These are phyloP conservation scores for Xylariaceae sp. DNA, from an alignment of 2,329 filamentous ascomycete species.

Conservation along the genomic window DNA sequence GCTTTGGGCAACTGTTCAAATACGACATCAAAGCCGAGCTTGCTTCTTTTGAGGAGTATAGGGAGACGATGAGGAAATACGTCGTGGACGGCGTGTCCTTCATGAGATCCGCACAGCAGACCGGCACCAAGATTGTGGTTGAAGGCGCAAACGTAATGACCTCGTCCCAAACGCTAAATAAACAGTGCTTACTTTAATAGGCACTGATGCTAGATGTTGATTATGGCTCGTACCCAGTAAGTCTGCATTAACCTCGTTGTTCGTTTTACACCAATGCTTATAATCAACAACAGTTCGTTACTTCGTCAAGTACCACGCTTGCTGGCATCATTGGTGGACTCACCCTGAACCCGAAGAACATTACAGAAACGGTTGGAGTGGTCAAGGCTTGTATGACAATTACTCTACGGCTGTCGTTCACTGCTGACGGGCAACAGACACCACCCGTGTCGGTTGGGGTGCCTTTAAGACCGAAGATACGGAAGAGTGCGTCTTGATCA, in stretches of 20 bases:
- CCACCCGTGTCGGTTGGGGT: background rate
- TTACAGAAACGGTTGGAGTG: conserved; percentile 1
- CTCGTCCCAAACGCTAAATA: background rate
- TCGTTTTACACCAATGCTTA: background rate
- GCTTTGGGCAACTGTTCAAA: conserved; percentile 50
- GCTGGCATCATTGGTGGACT: conserved; percentile 2
- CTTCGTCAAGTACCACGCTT: background rate
- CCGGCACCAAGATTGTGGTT: background rate
- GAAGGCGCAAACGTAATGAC: conserved; percentile 1
- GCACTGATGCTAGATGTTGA: conserved; percentile 2
- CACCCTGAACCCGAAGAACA: conserved; percentile 1
- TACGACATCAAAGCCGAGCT: conserved; percentile 56
- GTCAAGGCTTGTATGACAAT: conserved; percentile 1
- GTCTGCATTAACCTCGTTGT: background rate
- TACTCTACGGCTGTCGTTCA: background rate
- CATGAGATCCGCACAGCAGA: background rate
- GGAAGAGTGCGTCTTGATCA: conserved; percentile 1
- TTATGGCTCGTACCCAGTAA: conserved; percentile 3
- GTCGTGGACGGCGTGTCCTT: conserved; percentile 1
- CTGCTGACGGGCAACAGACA: conserved; percentile 1
- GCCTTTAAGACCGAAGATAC: conserved; percentile 2
- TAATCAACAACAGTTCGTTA: background rate
- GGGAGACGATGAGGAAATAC: background rate
- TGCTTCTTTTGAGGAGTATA: background rate
- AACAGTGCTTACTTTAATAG: background rate